Evolutionary conservation across 148 eudicot species (phyloP).

Genomic region (Salicornia ramosissima): DNA sequence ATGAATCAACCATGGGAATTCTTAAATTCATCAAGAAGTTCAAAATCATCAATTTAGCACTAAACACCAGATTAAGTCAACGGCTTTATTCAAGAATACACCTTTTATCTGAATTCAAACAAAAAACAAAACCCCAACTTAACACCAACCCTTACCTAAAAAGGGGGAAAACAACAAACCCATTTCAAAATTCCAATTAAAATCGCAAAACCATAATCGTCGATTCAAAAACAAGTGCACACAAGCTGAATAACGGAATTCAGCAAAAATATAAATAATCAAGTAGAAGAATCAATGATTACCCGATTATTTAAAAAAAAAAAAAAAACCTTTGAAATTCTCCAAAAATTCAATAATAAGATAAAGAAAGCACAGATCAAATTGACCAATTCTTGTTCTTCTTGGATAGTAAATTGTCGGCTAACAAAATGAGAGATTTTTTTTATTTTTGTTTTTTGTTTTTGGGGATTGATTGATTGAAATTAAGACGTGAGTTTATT

Average conservation of each 20-base stretch:
- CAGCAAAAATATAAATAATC: neutral
- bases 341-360: neutral
- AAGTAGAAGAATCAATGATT: neutral
- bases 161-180: too few relatives aligned
- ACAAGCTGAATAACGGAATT: too few relatives aligned
- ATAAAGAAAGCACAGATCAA: neutral
- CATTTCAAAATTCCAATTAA: too few relatives aligned
- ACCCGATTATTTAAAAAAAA: neutral
- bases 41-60: neutral
- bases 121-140: neutral
- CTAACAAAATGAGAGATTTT: too few relatives aligned
- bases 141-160: neutral
- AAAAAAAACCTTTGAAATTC: neutral
- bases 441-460: neutral
- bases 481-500: neutral
- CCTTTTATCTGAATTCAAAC: neutral
- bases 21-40: constrained; percentile 3
- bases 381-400: neutral
- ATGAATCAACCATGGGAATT: neutral
- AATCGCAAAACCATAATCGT: too few relatives aligned
- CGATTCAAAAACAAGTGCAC: too few relatives aligned
- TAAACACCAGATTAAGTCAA: neutral
- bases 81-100: neutral
- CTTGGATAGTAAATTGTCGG: neutral
- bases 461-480: neutral